A percentile compares a stretch with the other conserved stretches of the same genome.
phyloP scores from a whole-genome alignment of 1,284 basidiomycete species.

The Albatrellus sp. region DNA sequence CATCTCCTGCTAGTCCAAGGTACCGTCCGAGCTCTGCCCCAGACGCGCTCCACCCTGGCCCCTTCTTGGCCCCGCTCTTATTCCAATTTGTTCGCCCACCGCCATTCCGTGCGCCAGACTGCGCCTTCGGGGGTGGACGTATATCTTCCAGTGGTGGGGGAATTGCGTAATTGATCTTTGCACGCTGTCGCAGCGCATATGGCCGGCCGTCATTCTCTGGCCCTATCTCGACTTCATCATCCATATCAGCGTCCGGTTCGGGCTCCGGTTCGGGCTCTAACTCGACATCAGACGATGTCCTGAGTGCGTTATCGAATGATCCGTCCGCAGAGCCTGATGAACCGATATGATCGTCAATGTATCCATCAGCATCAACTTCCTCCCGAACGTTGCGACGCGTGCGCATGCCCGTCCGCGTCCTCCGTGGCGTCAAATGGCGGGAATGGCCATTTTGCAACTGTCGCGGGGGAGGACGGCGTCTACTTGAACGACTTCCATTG shows the following conservation, averaged over 20 bases:
- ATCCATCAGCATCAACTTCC: slow-evolving; percentile 37
- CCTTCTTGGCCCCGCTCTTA: slow-evolving; percentile 25
- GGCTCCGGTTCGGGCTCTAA: slow-evolving; percentile 17
- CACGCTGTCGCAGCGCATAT: slow-evolving; percentile 51
- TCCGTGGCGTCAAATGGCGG: slow-evolving; percentile 7
- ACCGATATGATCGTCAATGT: slow-evolving; percentile 30
- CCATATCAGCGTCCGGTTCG: slow-evolving; percentile 29
- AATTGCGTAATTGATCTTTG: slow-evolving; percentile 64
- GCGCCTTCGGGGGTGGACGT: slow-evolving; percentile 28
- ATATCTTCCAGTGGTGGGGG: slow-evolving; percentile 64
- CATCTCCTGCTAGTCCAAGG: slow-evolving; percentile 62
- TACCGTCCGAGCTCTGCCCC: slow-evolving; percentile 64
- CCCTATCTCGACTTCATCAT: slow-evolving; percentile 27
- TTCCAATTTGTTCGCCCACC: slow-evolving; percentile 9
- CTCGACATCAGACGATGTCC: slow-evolving; percentile 20
- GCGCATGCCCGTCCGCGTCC: slow-evolving; percentile 10
- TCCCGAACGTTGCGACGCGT: slow-evolving; percentile 14
- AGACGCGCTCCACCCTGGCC: slow-evolving; percentile 62
- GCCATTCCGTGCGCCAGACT: slow-evolving; percentile 14
- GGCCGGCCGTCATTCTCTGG: slow-evolving; percentile 27
- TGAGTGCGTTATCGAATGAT: slow-evolving; percentile 37
- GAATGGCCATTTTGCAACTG: slow-evolving; percentile 7
- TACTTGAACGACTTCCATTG: slow-evolving; percentile 14
- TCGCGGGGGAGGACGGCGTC: slow-evolving; percentile 13
- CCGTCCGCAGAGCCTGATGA: slow-evolving; percentile 43